These are phyloP conservation scores for Striga hermonthica DNA, from an alignment of 305 asterid species.

Conservation along the genomic window DNA sequence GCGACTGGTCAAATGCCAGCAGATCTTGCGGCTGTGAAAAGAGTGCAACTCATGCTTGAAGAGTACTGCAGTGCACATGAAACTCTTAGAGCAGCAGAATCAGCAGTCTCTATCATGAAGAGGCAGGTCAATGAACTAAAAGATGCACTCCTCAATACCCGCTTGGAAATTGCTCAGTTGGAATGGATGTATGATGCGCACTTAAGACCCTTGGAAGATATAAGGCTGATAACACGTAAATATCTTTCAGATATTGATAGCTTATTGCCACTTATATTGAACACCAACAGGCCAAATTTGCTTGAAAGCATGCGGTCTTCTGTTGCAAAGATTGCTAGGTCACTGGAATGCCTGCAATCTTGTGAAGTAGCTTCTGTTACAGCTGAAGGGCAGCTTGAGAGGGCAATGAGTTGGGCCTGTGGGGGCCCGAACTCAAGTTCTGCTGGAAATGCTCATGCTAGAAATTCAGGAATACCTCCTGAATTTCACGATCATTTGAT, in stretches of 20 bases:
- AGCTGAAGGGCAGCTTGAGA: conserved; percentile 98
- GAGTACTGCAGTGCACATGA: conserved; percentile 91
- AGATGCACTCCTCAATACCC: conserved; percentile 72
- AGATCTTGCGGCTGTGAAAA: conserved; percentile 46
- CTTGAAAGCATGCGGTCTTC: conserved; percentile 74
- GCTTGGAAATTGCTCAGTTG: conserved; percentile 80
- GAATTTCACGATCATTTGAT: conserved; percentile 87
- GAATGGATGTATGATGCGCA: conserved; percentile 88
- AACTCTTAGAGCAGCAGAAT: conserved; percentile 83
- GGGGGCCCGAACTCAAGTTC: conserved; percentile 79
- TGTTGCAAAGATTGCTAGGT: conserved; percentile 68
- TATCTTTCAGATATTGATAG: conserved; percentile 56
- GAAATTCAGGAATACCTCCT: conserved; percentile 82
- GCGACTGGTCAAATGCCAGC: conserved; percentile 41
- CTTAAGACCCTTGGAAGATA: conserved; percentile 59
- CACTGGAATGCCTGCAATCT: conserved; percentile 72
- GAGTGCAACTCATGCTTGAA: conserved; percentile 74
- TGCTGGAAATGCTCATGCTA: conserved; percentile 48
- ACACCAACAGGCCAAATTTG: conserved; percentile 72
- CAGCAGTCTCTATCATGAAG: conserved; percentile 81
- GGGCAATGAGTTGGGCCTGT: conserved; percentile 99
- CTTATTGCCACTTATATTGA: conserved; percentile 60
- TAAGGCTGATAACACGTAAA: conserved; percentile 58
- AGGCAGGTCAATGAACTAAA: conserved; percentile 74
- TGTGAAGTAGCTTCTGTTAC: conserved; percentile 78